Base-by-base conservation (phyloP, 2,329 filamentous ascomycete species). In the Ophiocordyceps camponoti-leonardi region DNA sequence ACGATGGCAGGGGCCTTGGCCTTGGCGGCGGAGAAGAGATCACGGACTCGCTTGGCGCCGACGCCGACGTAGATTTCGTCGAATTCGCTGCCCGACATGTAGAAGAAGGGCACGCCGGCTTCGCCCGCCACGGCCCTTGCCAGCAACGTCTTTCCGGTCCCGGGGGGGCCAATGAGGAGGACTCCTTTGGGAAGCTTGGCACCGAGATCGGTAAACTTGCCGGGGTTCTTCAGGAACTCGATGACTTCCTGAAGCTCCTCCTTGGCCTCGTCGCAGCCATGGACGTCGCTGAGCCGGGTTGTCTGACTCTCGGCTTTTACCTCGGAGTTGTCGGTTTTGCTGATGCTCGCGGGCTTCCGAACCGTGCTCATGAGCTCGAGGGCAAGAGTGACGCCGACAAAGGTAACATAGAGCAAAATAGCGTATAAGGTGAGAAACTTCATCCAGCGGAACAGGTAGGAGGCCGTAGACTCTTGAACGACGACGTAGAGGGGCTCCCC, bases 21-120 rank as follows among this genome's bases (percentile, higher is more conserved):
- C 53, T 87, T 85, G 51, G 90, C 90, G 46, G 83, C 79, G 42
- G 72, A 67, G 61, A 94, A 94, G n/a, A 94, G 75, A 50, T 95
- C 92, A 48, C 92, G 86, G 43, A 98, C 90, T 57, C 92, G 84
- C 71, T 98, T 94, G 42, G 87, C 87, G 58, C 88, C 87, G 45
- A 98, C 92, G 59, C 92, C 92, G 33, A 98, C 93, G 58, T 95
- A 98, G 45, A 98, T 83, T 64, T 98, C 92, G 58, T 98, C 92
- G 59, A 98, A 98, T 62, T 98, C 92, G 48, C 86, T 94, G 44
- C 92, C 92, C 58, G 92, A 98, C 90, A 98, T 96, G 73, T 95
- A 98, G 73, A 96, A 98, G 73, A 98, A 98, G 1, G 92, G 92
- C 18, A 98, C 92, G 46, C 90, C 92, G 45, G 92, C 88, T 67